These are phyloP conservation scores for Blastobotrys ciferrii DNA, from an alignment of 1,139 yeast species.

Conservation along the genomic window DNA sequence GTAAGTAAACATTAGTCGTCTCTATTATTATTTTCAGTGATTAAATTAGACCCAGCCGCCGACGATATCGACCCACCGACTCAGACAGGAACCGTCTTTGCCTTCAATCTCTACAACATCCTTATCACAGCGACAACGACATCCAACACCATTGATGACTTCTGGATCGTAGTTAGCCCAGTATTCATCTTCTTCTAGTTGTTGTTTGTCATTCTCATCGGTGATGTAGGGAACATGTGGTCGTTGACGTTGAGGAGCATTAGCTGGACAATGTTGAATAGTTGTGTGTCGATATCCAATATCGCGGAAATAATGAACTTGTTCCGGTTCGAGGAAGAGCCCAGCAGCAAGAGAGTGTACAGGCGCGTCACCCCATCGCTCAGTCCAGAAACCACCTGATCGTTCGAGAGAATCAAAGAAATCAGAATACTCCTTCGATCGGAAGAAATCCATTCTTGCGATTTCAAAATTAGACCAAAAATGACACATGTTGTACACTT, in stretches of 20 bases:
- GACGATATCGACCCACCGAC: constrained; percentile 49
- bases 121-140: constrained; percentile 78
- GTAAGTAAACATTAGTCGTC: constrained; percentile 2
- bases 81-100: constrained; percentile 51
- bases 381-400: constrained; percentile 78
- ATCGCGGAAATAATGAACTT: constrained; percentile 85
- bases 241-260: constrained; percentile 42
- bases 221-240: constrained; percentile 35
- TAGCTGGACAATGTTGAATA: constrained; percentile 79
- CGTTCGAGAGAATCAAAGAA: constrained; percentile 66
- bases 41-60: constrained; percentile 32
- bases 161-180: constrained; percentile 51
- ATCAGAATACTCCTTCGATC: constrained; percentile 60
- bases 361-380: constrained; percentile 92
- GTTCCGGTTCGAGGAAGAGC: constrained; percentile 64
- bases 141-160: constrained; percentile 64
- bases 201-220: constrained; percentile 30
- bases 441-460: constrained; percentile 76
- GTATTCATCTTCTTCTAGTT: constrained; percentile 35
- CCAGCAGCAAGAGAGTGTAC: constrained; percentile 76
- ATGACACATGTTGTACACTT: constrained; percentile 85
- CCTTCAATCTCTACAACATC: constrained; percentile 54
- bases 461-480: constrained; percentile 86
- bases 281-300: constrained; percentile 76
- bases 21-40: constrained; percentile 1